Base-by-base conservation (phyloP, 1,284 basidiomycete species). In the Phellinidium pouzarii region DNA sequence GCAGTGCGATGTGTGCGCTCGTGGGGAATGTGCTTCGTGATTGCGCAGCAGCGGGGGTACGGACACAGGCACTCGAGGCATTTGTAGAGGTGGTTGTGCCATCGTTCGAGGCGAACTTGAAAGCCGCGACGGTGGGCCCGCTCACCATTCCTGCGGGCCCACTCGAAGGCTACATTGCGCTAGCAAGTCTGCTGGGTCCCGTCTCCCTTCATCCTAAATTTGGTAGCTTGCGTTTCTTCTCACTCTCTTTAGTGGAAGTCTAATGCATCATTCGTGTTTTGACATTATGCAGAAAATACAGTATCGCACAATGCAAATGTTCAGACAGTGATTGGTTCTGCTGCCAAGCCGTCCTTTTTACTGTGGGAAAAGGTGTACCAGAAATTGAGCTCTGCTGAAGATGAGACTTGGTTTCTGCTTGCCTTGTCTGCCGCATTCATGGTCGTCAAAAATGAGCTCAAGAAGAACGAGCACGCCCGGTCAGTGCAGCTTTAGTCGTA, bases 301-400 rank as follows among this genome's bases (percentile, higher is more conserved):
- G 61, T 71, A 19, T 64, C 69, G 22, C 65, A 60, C 53, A 73
- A 80, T 62, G 45, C 74, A 17, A 68, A 66, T 0, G 59, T 80
- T 8, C 72, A 77, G 42, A 67, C 72, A 0, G 65, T 85, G 8
- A 62, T 66, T 5, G 62, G 73, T 6, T 71, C 71, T 1, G 65
- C 74, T 1, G 65, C 74, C 4, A 95, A 92, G 64, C 88, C 91
- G 0, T 86, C 87, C 1, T 95, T 95, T 70, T 65, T 96, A 37
- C 63, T 94, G 19, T 91, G 82, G 79, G 91, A 94, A 53, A 93
- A 89, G 66, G 81, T 90, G 0, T 93, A 92, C 63, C 78, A 83
- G 52, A 92, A 90, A 65, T 61, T 87, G 4, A 70, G 70, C 4
- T 76, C 80, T 4, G 61, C 68, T 0, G 79, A 82, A 17, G 92